Evolutionary conservation across 768 basidiomycete species (phyloP), one percentile per base, ranked within the genome.

Genomic region (Lyophyllum atratum): DNA sequence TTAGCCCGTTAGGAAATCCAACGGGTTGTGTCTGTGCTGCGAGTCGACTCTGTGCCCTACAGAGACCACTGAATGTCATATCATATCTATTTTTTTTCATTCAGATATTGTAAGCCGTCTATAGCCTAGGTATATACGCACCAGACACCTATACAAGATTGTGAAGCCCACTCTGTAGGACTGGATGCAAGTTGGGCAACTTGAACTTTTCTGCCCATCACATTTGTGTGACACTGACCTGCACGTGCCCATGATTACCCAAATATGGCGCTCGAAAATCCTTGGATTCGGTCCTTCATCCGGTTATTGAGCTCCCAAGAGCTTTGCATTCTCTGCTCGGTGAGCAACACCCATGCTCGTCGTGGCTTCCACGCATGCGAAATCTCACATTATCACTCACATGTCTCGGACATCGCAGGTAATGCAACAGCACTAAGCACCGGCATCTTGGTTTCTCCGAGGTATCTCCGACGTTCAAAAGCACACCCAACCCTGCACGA

Each of bases 51-150:
- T 34, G 52, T 47, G 26, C 33, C n/a, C 52, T 46, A 21, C 17
- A 42, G 9, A 56, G 17, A 15, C 42, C 54, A 48, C 39, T 42
- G 3, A 33, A 34, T 60, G 24, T 56, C 59, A 60, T 60, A 42
- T 49, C 50, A 60, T 60, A 31, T 46, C 37, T 52, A 29, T 22
- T 15, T 33, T 34, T 9, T 24, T n/a, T 46, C 29, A 8, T 40
- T n/a, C n/a, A 28, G n/a, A 21, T 53, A 9, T 17, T 10, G 4
- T 28, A 40, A 5, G 39, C 7, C 54, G 28, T 9, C 2, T 5
- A 14, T 19, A 22, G 52, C 26, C 24, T 25, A 21, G 6, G 21
- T 14, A 11, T 0, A 3, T 6, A 51, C 43, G 12, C 21, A 49
- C 31, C 37, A 37, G 17, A 1, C 37, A 42, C 10, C 26, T 15